These are phyloP conservation scores for Cucumis cinereus DNA, from an alignment of 306 rosid species.

Conservation along the genomic window DNA sequence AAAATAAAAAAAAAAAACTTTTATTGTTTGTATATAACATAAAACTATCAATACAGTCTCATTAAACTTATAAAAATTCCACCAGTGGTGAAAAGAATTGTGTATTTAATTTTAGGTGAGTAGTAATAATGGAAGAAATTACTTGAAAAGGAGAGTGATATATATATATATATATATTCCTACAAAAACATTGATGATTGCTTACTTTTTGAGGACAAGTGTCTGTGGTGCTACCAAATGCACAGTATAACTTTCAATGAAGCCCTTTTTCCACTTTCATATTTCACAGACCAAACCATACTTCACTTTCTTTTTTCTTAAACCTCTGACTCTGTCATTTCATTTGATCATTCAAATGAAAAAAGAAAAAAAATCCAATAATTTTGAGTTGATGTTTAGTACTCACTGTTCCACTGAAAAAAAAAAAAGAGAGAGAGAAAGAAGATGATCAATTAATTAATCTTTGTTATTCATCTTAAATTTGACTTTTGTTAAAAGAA, in stretches of 20 bases:
- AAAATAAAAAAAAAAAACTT: no score
- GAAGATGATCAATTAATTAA: background rate
- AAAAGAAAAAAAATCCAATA: background rate
- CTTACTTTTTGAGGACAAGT: slow-evolving; percentile 1
- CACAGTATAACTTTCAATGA: background rate
- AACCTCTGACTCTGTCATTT: background rate
- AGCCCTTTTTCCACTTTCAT: background rate
- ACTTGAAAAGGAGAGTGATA: background rate
- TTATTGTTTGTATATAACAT: no score
- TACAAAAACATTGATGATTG: background rate
- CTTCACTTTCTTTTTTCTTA: background rate
- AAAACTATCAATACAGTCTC: no score
- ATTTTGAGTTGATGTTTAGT: background rate
- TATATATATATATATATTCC: background rate
- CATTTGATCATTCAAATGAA: background rate
- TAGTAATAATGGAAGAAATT: background rate
- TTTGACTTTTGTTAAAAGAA: background rate
- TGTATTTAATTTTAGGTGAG: background rate
- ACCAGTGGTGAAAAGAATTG: background rate
- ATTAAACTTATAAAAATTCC: no score
- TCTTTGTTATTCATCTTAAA: background rate
- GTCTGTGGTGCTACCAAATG: background rate
- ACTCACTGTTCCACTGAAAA: background rate
- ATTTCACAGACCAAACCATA: background rate
- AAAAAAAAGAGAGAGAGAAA: no score